Evolutionary conservation across 2,329 filamentous ascomycete genomes (phyloP).

Genomic region (Didymosphaeria variabile): DNA sequence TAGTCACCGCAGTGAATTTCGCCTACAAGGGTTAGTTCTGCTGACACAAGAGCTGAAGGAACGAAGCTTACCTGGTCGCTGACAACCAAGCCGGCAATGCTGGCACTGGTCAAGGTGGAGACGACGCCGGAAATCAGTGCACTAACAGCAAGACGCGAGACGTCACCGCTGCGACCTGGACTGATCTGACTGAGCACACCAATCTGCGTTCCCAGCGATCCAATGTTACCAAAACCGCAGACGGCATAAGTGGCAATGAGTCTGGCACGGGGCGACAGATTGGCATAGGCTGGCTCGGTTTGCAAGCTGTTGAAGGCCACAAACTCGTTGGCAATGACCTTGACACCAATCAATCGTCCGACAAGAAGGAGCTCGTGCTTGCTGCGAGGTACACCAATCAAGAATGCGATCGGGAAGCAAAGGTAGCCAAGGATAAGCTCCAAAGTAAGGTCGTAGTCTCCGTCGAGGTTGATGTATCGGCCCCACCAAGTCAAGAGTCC

Average conservation of each 20-base stretch:
- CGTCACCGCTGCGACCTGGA: constrained; percentile 76
- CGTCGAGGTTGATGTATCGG: constrained; percentile 75
- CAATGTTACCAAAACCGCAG: constrained; percentile 80
- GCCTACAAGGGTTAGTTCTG: constrained; percentile 17
- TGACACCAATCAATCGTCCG: constrained; percentile 80
- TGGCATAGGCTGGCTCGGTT: constrained; percentile 59
- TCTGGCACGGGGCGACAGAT: constrained; percentile 73
- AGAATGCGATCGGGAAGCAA: constrained; percentile 79
- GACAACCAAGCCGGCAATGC: constrained; percentile 64
- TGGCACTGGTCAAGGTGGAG: constrained; percentile 80
- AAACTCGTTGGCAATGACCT: constrained; percentile 88
- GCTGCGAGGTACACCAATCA: constrained; percentile 77
- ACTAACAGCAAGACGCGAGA: constrained; percentile 77
- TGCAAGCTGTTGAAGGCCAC: constrained; percentile 72
- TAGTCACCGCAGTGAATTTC: constrained; percentile 6
- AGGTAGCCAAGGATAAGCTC: constrained; percentile 80
- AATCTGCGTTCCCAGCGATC: constrained; percentile 87
- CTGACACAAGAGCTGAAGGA: not conserved
- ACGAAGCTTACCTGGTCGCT: constrained; percentile 36
- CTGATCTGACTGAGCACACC: constrained; percentile 85
- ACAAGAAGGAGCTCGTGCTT: constrained; percentile 73
- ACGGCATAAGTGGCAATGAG: constrained; percentile 88
- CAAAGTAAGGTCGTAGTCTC: constrained; percentile 73
- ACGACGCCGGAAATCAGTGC: constrained; percentile 81
- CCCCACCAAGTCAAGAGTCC: constrained; percentile 87